Base-by-base conservation (phyloP, 768 basidiomycete genomes). In the Trichaptum fuscoviolaceum region DNA sequence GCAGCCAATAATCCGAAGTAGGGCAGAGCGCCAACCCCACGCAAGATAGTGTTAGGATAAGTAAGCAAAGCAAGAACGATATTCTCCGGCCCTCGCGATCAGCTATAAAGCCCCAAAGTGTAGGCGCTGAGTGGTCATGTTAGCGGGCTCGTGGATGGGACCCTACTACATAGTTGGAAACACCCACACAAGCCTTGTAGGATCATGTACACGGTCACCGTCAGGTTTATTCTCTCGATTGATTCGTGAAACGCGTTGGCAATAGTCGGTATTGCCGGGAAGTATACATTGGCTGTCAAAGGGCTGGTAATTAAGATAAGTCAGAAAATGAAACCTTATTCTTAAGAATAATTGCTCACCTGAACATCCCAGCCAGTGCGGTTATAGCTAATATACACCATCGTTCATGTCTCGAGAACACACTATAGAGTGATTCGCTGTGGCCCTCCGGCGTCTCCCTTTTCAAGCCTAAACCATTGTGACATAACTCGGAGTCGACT, bases 201-300 rank as follows among this genome's bases (percentile, higher is more conserved):
- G 24, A 89, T 76, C 78, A 93, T 86, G 73, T 92, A 91, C 71
- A 90, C 83, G 0, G 90, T 92, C 12, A 93, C 88, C 7, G 92
- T 91, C 57, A 95, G 73, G 73, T 93, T 93, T 57, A 94, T 92
- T 9, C 87, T 79, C 70, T 92, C 90, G 9, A 82, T 82, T 0
- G 87, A 85, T 66, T 86, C 84, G 70, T 87, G 73, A 71, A 95
- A 92, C 3, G 78, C 88, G 23, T 67, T 68, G 0, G 87, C 81
- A 25, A 95, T 76, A 0, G 83, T 80, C 0, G 92, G 93, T 57
- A 95, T 88, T 12, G 87, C 91, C 1, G 77, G 76, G 26, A 75
- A 73, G 68, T 75, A 93, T 66, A 93, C 88, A 66, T 87, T 92
- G 2, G 90, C 82, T 1, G 91, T 90, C 15, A 92, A 76, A 34